Conservation (phyloP, 768 basidiomycete species). For the Boletus fagicola region DNA sequence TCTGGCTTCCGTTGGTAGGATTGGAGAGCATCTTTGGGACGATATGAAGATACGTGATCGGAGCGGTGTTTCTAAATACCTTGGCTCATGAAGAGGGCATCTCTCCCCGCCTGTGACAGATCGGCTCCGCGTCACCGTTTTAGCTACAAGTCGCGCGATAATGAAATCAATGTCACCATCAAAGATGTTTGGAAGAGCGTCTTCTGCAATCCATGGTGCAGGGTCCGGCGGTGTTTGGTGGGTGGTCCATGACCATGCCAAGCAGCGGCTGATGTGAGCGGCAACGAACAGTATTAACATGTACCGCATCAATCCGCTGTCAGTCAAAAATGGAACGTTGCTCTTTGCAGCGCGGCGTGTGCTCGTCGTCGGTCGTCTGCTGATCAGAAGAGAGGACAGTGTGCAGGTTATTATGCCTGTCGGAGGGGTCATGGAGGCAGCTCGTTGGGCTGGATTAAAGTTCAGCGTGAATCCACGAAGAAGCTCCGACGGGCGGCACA, state of each 20-base stretch:
- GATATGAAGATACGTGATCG: slow-evolving; percentile 9
- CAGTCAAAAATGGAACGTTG: neutral
- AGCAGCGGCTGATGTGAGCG: slow-evolving; percentile 9
- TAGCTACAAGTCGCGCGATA: slow-evolving; percentile 8
- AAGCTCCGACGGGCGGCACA: slow-evolving; percentile 3
- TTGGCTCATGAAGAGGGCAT: slow-evolving; percentile 16
- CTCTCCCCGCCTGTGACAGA: slow-evolving; percentile 20
- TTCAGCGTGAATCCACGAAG: neutral
- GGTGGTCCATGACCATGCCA: slow-evolving; percentile 32
- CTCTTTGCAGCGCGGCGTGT: neutral
- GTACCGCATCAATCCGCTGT: slow-evolving; percentile 8
- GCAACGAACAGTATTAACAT: slow-evolving; percentile 13
- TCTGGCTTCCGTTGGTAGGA: slow-evolving; percentile 50
- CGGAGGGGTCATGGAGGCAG: neutral
- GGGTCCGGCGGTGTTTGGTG: slow-evolving; percentile 23
- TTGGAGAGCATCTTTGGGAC: slow-evolving; percentile 39
- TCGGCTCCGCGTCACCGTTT: slow-evolving; percentile 17
- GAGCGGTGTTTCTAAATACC: slow-evolving; percentile 13
- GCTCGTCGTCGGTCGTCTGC: neutral
- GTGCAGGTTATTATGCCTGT: neutral
- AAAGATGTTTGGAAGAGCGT: slow-evolving; percentile 15
- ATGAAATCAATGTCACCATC: slow-evolving; percentile 22
- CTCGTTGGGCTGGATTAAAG: neutral
- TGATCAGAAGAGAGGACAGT: neutral
- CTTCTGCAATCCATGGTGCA: neutral